Conservation (phyloP, 306 rosid genomes). For the Cicer yamashitae region DNA sequence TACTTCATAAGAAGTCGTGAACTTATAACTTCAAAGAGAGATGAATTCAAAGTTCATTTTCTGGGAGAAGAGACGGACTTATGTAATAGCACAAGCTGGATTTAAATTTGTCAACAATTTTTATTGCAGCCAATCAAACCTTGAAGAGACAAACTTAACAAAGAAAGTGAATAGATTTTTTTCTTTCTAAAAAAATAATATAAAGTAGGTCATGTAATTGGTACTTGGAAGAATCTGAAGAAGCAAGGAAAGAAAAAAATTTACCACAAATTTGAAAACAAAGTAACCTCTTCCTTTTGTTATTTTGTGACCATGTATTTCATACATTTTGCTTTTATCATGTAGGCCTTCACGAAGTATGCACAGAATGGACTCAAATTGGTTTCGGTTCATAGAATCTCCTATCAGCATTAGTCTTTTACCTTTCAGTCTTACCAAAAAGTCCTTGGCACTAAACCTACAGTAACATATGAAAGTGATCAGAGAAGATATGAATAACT, state of each 20-base stretch:
- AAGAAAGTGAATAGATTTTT: not conserved
- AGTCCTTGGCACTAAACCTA: constrained; percentile 93
- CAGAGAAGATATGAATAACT: constrained; percentile 29
- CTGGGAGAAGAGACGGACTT: constrained; percentile 2
- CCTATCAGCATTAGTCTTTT: constrained; percentile 88
- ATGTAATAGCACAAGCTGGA: constrained; percentile 5
- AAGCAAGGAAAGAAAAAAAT: constrained; percentile 11
- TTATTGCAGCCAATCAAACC: constrained; percentile 25
- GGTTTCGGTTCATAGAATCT: constrained; percentile 95
- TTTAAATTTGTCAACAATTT: constrained; percentile 3
- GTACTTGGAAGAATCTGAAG: constrained; percentile 13
- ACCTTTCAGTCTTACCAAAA: constrained; percentile 78
- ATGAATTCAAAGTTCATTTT: constrained; percentile 26
- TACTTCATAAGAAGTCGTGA: constrained; percentile 1
- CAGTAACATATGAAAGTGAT: constrained; percentile 50
- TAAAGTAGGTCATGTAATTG: constrained; percentile 11
- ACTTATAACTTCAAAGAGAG: constrained; percentile 15
- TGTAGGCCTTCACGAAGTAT: constrained; percentile 78
- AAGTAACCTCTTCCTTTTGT: constrained; percentile 91
- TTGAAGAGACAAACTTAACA: constrained; percentile 30
- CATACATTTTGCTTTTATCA: constrained; percentile 86
- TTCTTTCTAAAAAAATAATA: not conserved
- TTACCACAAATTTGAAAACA: constrained; percentile 83
- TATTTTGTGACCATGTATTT: constrained; percentile 79
- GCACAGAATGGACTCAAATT: constrained; percentile 91